Conservation (phyloP, 441 rosid species). For the Rhodomyrtus psidioides region DNA sequence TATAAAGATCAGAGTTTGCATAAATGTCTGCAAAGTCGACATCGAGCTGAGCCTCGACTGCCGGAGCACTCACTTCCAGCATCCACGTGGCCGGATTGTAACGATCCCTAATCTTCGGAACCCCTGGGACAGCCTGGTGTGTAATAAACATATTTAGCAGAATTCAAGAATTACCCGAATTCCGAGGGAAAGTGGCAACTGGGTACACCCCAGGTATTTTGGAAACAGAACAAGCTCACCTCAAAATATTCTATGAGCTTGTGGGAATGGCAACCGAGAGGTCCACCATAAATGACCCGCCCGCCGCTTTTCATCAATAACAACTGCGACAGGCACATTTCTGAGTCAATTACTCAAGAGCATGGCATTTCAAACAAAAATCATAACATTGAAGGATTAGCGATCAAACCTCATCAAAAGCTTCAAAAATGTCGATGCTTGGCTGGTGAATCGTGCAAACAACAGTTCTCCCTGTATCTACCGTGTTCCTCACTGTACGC, state of each 20-base stretch:
- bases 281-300: conserved; percentile 74
- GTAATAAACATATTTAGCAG: neutral
- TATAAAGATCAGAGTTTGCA: conserved; percentile 39
- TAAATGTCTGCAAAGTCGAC: conserved; percentile 68
- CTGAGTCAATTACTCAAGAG: neutral
- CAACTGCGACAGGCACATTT: conserved; percentile 27
- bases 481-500: conserved; percentile 77
- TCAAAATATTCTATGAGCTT: conserved; percentile 75
- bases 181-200: neutral
- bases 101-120: conserved; percentile 57
- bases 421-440: conserved; percentile 78
- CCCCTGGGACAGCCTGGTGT: conserved; percentile 54
- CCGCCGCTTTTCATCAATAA: conserved; percentile 86
- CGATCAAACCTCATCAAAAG: conserved; percentile 65
- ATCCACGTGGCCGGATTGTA: conserved; percentile 90
- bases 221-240: conserved; percentile 36
- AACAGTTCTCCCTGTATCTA: conserved; percentile 76
- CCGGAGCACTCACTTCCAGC: conserved; percentile 61
- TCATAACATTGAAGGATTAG: neutral
- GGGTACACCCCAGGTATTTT: neutral
- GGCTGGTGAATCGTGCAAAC: conserved; percentile 87
- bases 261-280: conserved; percentile 60
- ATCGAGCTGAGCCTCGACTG: conserved; percentile 50
- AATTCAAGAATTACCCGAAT: neutral
- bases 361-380: neutral